A percentile compares a stretch with the other conserved stretches of the same genome.
phyloP scores from a whole-genome alignment of 2,329 filamentous ascomycete genomes.

The Claviceps fusiformis region DNA sequence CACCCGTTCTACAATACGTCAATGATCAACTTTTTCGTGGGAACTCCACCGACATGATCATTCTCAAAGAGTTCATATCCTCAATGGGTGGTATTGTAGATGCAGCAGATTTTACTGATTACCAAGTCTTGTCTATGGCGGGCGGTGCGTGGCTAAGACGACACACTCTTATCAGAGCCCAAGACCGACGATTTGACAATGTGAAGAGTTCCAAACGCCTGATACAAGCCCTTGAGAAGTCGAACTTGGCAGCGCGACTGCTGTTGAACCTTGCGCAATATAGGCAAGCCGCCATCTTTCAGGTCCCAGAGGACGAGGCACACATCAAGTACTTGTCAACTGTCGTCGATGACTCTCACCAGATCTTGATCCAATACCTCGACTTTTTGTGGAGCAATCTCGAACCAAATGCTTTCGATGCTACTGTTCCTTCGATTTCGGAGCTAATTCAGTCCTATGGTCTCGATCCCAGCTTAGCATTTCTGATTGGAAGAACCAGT shows the following conservation, averaged over 20 bases:
- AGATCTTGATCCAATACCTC: constrained; percentile 74
- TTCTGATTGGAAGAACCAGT: constrained; percentile 66
- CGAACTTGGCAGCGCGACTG: constrained; percentile 64
- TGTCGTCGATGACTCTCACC: constrained; percentile 80
- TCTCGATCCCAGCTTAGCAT: constrained; percentile 67
- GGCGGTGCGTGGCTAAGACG: constrained; percentile 64
- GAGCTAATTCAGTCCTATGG: constrained; percentile 66
- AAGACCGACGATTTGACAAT: constrained; percentile 70
- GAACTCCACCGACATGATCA: constrained; percentile 81
- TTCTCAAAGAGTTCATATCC: constrained; percentile 77
- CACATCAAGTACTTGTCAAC: constrained; percentile 84
- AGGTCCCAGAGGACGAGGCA: constrained; percentile 53
- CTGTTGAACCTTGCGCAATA: constrained; percentile 88
- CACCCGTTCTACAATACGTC: constrained; percentile 80
- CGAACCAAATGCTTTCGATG: constrained; percentile 61
- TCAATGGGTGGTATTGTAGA: constrained; percentile 91
- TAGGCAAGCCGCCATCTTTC: constrained; percentile 72
- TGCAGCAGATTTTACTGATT: constrained; percentile 75
- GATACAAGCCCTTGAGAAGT: constrained; percentile 64
- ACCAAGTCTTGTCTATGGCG: constrained; percentile 76
- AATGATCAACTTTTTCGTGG: constrained; percentile 68
- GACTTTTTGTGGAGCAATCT: constrained; percentile 78
- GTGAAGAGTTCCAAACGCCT: constrained; percentile 64
- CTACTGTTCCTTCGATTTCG: constrained; percentile 60
- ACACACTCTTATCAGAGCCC: constrained; percentile 65